phyloP scores from a whole-genome alignment of 106 monocot species.

The Posidonia australis region DNA sequence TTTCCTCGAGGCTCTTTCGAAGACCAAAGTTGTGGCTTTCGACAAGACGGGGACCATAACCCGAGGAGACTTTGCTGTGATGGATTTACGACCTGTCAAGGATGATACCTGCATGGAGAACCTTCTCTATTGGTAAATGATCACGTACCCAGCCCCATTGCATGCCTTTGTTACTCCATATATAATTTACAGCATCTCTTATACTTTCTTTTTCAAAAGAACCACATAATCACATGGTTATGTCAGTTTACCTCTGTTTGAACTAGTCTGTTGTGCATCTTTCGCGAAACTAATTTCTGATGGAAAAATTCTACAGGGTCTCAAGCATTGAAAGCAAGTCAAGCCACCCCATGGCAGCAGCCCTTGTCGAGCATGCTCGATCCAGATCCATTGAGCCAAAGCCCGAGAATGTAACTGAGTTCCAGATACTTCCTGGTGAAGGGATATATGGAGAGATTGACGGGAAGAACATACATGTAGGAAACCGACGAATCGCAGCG shows the following conservation, averaged over 20 bases:
- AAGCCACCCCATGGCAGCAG: slow-evolving; percentile 87
- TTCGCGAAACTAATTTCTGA: not conserved
- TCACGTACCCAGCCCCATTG: not conserved
- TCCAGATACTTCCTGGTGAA: slow-evolving; percentile 67
- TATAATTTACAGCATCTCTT: too few species aligned
- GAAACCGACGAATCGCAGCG: slow-evolving; percentile 65
- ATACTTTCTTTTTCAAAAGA: too few species aligned
- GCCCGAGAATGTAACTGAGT: slow-evolving; percentile 58
- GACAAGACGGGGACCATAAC: slow-evolving; percentile 97
- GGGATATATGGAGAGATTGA: slow-evolving; percentile 85
- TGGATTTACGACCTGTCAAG: slow-evolving; percentile 30
- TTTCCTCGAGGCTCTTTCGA: slow-evolving; percentile 64
- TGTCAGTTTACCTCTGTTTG: too few species aligned
- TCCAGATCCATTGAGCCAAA: slow-evolving; percentile 52
- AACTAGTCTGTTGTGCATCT: too few species aligned
- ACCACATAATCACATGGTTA: too few species aligned
- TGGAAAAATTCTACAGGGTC: slow-evolving; percentile 38
- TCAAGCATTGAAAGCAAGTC: slow-evolving; percentile 92
- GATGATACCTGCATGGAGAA: slow-evolving; percentile 17
- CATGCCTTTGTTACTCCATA: too few species aligned
- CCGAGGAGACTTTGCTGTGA: slow-evolving; percentile 66
- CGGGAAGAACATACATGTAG: slow-evolving; percentile 52
- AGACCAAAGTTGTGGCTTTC: slow-evolving; percentile 65
- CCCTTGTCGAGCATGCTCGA: slow-evolving; percentile 64
- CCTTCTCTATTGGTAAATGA: slow-evolving; percentile 71